phyloP scores from a whole-genome alignment of 768 basidiomycete genomes.

The Fibroporia radiculosa region DNA sequence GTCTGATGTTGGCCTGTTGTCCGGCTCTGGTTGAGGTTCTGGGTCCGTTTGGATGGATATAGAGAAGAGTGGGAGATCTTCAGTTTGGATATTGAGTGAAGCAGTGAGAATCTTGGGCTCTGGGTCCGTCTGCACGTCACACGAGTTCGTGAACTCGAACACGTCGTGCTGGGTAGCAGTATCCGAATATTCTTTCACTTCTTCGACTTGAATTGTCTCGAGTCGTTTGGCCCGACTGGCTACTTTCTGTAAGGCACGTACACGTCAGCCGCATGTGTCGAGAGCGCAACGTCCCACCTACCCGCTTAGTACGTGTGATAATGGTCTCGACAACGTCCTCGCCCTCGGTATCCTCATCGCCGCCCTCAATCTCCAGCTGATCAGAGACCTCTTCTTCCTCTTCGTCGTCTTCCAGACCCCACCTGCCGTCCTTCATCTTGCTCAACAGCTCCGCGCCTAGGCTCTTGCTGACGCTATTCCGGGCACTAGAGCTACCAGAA shows the following conservation, averaged over 20 bases:
- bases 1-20: constrained; percentile 29
- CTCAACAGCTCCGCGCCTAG: constrained; percentile 66
- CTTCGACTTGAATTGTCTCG: constrained; percentile 42
- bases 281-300: constrained; percentile 29
- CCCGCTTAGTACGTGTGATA: constrained; percentile 77
- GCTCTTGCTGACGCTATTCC: constrained; percentile 61
- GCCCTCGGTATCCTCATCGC: constrained; percentile 50
- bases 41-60: constrained; percentile 34
- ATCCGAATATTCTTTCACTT: constrained; percentile 71
- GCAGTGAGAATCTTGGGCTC: constrained; percentile 39
- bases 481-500: constrained; percentile 39
- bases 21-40: constrained; percentile 21
- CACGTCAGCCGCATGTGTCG: neutral
- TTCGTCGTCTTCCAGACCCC: constrained; percentile 31
- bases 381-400: constrained; percentile 28
- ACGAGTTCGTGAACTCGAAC: constrained; percentile 37
- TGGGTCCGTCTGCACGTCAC: constrained; percentile 55
- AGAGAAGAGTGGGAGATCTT: constrained; percentile 20
- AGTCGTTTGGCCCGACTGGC: constrained; percentile 48
- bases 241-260: constrained; percentile 45
- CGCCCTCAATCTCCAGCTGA: constrained; percentile 24
- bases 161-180: constrained; percentile 64
- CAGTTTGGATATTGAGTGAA: constrained; percentile 53
- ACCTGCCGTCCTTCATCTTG: constrained; percentile 42
- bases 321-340: constrained; percentile 84